phyloP scores from a whole-genome alignment of 1,139 yeast genomes.

The Suhomyces yuchorum region DNA sequence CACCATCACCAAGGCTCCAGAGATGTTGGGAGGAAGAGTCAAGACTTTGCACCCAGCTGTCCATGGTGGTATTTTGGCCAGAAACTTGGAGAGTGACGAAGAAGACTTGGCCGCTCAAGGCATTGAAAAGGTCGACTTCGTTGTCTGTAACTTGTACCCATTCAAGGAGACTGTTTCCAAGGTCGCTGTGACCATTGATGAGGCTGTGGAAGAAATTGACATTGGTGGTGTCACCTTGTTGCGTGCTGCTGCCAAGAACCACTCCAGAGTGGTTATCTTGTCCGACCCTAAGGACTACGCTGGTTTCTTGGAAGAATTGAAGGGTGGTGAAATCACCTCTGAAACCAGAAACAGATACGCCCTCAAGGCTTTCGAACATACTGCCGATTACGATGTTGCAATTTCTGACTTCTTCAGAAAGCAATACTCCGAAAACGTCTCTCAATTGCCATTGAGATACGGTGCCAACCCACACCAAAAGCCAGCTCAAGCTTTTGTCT shows the following conservation, averaged over 20 bases:
- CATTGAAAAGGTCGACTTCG: slow-evolving; percentile 93
- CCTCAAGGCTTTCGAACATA: slow-evolving; percentile 95
- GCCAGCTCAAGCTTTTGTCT: slow-evolving; percentile 96
- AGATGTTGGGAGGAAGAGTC: slow-evolving; percentile 97
- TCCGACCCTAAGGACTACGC: slow-evolving; percentile 95
- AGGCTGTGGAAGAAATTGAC: slow-evolving; percentile 98
- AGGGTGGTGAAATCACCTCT: slow-evolving; percentile 67
- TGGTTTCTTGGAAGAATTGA: slow-evolving; percentile 77
- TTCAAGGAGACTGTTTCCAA: slow-evolving; percentile 96
- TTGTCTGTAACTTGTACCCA: slow-evolving; percentile 96
- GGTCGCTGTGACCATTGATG: slow-evolving; percentile 92
- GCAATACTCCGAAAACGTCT: slow-evolving; percentile 85
- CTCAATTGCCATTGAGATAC: slow-evolving; percentile 92
- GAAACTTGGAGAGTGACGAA: slow-evolving; percentile 89
- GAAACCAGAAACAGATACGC: slow-evolving; percentile 83
- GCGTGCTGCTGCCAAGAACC: slow-evolving; percentile 99
- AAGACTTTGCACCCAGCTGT: slow-evolving; percentile 98
- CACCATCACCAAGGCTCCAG: slow-evolving; percentile 95
- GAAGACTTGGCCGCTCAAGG: slow-evolving; percentile 83
- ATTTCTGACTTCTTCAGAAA: slow-evolving; percentile 97
- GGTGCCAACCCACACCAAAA: slow-evolving; percentile 99
- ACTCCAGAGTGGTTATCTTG: slow-evolving; percentile 89
- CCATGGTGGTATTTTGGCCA: slow-evolving; percentile 96
- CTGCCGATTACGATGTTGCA: slow-evolving; percentile 95
- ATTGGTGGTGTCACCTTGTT: slow-evolving; percentile 97